phyloP scores from a whole-genome alignment of 768 basidiomycete species.

The Harrya chromipes region DNA sequence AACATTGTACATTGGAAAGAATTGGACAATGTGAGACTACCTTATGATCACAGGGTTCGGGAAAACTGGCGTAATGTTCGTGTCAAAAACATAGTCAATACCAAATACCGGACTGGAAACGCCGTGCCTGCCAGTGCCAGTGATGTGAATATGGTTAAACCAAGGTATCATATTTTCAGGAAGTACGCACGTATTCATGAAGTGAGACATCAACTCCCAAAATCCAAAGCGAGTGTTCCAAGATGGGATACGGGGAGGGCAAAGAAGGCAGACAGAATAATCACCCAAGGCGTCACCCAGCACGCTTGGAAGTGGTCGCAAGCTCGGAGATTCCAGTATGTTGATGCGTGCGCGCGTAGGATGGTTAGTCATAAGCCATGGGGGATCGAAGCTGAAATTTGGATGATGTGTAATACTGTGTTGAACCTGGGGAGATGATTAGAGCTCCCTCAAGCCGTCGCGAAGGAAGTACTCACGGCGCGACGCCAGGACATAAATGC shows the following conservation, averaged over 20 bases:
- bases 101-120: constrained; percentile 15
- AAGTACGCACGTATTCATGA: constrained; percentile 18
- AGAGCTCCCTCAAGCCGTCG: not conserved
- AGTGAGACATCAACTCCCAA: constrained; percentile 14
- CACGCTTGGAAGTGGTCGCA: not conserved
- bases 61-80: constrained; percentile 19
- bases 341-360: not conserved
- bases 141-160: not conserved
- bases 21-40: not conserved
- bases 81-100: constrained; percentile 19
- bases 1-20: not conserved
- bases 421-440: constrained; percentile 14
- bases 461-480: constrained; percentile 13
- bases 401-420: constrained; percentile 16
- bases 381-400: not conserved
- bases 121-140: no score
- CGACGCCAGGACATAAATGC: constrained; percentile 24
- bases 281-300: constrained; percentile 7
- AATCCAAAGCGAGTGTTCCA: constrained; percentile 23
- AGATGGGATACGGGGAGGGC: constrained; percentile 28
- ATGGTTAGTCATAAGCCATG: constrained; percentile 9
- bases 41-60: constrained; percentile 6
- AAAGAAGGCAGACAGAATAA: constrained; percentile 24
- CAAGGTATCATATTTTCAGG: not conserved
- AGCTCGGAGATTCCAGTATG: not conserved